Evolutionary conservation across 139 green algal genomes (phyloP).

Genomic region (Tetradesmus obliquus): DNA sequence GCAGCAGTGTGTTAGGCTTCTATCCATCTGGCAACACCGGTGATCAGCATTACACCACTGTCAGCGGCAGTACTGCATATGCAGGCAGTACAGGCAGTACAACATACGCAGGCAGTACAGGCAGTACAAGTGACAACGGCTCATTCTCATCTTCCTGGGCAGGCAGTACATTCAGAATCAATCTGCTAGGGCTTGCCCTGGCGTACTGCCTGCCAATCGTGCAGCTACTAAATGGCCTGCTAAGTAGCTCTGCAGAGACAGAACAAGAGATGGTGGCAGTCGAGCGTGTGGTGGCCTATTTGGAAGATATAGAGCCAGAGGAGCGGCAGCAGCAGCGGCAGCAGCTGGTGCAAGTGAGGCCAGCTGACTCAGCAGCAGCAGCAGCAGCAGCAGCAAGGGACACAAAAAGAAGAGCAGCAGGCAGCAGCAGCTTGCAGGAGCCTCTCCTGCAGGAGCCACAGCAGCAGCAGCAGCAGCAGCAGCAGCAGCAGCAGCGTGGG

Average conservation of each 20-base stretch:
- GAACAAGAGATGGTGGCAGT: conserved; percentile 89
- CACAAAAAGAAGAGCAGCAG: background rate
- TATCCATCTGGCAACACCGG: background rate
- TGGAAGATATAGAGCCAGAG: background rate
- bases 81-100: background rate
- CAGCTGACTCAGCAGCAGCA: background rate
- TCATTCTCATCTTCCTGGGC: background rate
- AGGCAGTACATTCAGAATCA: conserved; percentile 15
- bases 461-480: conserved; percentile 43
- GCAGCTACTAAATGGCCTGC: conserved; percentile 78
- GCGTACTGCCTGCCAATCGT: conserved; percentile 87
- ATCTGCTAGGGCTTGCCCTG: conserved; percentile 79
- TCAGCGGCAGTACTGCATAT: background rate
- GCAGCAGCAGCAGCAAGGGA: background rate
- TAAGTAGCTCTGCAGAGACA: conserved; percentile 79
- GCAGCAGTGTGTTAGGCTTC: background rate
- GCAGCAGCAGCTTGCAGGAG: conserved; percentile 19
- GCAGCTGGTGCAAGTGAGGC: background rate
- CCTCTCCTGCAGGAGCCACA: background rate
- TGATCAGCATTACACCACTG: background rate
- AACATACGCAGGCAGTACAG: background rate
- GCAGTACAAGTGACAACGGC: background rate
- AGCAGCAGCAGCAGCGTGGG: conserved; percentile 7
- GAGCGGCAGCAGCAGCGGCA: conserved; percentile 45
- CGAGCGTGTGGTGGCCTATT: conserved; percentile 77